Evolutionary conservation across 2,329 filamentous ascomycete species (phyloP), one percentile per base, ranked within the genome.

Genomic region (Orbilia javanica): DNA sequence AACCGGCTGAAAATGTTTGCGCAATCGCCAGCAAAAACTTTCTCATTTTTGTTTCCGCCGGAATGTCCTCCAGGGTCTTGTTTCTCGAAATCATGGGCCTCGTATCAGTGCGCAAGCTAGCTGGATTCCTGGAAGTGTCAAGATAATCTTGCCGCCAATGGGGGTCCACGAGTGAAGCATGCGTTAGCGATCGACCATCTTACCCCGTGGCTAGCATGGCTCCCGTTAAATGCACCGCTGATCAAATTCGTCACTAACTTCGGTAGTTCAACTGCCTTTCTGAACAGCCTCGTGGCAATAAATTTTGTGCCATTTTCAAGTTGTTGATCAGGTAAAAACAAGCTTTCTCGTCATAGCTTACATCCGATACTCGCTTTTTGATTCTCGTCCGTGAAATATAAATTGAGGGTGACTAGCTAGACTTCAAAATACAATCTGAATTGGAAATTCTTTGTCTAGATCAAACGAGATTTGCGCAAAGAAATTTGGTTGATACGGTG

Each of bases 201-300:
- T n/a, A n/a, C n/a, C n/a, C n/a, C n/a, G n/a, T n/a, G n/a, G n/a
- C n/a, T n/a, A n/a, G n/a, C 18, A n/a, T 34, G 52, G 52, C 52
- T 22, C 1, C 29, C n/a, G n/a, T 34, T 57, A 8, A 11, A 25
- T 42, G 34, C 34, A 60, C 18, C 27, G 55, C 42, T 20, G 55
- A 60, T 60, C 55, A n/a, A 27, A 34, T 29, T 60, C 55, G 55
- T 60, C 55, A 60, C 55, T 42, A 27, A 27, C 31, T 36, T 15
- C 34, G 55, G 55, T 11, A 42, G 55, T 42, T 60, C 5, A 15
- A 13, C 6, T 36, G 18, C 18, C 34, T 60, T 39, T 7, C 13
- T n/a, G 20, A 60, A 42, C 31, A 42, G 34, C 34, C 31, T 42
- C 20, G 55, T 60, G 55, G 55, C 55, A 42, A 60, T 31, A 53